Conservation (phyloP, 495 filamentous ascomycete species). For the Penicillium alfredii region DNA sequence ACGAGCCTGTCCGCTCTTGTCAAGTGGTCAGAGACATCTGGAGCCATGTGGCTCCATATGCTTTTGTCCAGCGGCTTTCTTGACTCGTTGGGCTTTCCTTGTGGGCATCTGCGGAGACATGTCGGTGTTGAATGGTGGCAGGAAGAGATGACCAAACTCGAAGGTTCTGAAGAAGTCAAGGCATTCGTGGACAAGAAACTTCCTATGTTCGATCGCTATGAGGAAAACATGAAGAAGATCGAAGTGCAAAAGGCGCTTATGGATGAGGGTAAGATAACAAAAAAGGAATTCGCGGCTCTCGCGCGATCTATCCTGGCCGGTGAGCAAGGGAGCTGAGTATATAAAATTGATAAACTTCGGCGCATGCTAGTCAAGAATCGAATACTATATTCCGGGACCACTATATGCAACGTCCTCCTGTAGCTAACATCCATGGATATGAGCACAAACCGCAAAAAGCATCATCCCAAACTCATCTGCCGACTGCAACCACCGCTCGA, state of each 20-base stretch:
- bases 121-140: not conserved
- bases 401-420: no score
- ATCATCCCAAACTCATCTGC: constrained; percentile 31
- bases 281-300: not conserved
- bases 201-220: not conserved
- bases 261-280: not conserved
- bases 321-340: no score
- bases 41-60: constrained; percentile 29
- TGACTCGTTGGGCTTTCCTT: not conserved
- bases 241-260: not conserved
- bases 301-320: no score
- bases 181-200: not conserved
- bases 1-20: constrained; percentile 30
- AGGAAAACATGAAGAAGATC: not conserved
- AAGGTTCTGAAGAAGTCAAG: not conserved
- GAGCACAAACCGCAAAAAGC: constrained; percentile 23
- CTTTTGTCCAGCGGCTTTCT: constrained; percentile 1
- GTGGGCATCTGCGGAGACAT: not conserved
- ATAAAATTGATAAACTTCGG: no score
- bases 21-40: constrained; percentile 17
- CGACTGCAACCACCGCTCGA: constrained; percentile 23
- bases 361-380: no score
- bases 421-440: constrained; percentile 28
- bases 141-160: not conserved
- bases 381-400: no score